Percentiles rank a stretch among this genome's conserved stretches.
These are phyloP conservation scores for Aphelidium insulamus DNA, from an alignment of 371 early-diverging fungal genomes.

Conservation along the genomic window DNA sequence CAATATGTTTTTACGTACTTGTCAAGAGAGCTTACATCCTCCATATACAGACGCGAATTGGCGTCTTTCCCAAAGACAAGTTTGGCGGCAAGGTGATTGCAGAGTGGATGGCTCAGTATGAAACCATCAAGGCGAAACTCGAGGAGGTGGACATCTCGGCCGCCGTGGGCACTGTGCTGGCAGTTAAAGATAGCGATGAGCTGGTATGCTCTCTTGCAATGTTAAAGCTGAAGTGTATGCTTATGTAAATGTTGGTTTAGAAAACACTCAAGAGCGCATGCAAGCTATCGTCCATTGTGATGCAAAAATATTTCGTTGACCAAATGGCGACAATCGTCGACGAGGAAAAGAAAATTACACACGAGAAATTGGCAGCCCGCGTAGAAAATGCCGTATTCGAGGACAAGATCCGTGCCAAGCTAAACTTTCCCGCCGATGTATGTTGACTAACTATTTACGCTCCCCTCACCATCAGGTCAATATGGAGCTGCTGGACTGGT, in stretches of 20 bases:
- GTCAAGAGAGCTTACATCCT: background rate
- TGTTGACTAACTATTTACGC: no score
- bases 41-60: slow-evolving; percentile 35
- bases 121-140: slow-evolving; percentile 16
- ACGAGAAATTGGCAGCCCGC: slow-evolving; percentile 56
- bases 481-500: slow-evolving; percentile 54
- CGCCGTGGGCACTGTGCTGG: slow-evolving; percentile 46
- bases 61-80: slow-evolving; percentile 53
- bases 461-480: slow-evolving; percentile 7
- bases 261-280: slow-evolving; percentile 45
- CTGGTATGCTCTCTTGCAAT: slow-evolving; percentile 26
- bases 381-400: slow-evolving; percentile 45
- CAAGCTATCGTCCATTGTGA: slow-evolving; percentile 39
- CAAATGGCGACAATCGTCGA: slow-evolving; percentile 68
- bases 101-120: slow-evolving; percentile 49
- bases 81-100: slow-evolving; percentile 46
- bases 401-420: slow-evolving; percentile 31
- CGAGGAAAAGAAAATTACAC: slow-evolving; percentile 60
- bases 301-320: slow-evolving; percentile 65
- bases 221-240: background rate
- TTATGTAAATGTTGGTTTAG: slow-evolving; percentile 11
- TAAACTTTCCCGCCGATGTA: slow-evolving; percentile 48
- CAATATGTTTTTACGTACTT: background rate
- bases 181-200: slow-evolving; percentile 76
- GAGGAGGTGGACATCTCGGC: slow-evolving; percentile 45